Conservation (phyloP, 2,329 filamentous ascomycete species). For the Fusarium poae region DNA sequence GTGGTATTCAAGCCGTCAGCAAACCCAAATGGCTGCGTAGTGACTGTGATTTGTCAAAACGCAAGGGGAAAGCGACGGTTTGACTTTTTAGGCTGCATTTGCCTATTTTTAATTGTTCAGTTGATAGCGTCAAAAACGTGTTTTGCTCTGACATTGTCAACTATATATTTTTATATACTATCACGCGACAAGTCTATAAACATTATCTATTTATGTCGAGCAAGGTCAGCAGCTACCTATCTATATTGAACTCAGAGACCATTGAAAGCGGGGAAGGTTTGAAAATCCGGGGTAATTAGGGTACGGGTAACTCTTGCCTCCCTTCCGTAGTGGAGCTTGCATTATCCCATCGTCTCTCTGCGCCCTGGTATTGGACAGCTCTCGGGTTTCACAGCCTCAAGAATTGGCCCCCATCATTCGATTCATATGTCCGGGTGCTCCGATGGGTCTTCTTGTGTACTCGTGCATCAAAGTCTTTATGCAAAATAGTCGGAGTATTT, state of each 20-base stretch:
- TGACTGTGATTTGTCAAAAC: slow-evolving; percentile 42
- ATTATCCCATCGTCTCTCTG: slow-evolving; percentile 13
- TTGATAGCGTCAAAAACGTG: neutral
- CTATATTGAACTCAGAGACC: slow-evolving; percentile 24
- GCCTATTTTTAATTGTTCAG: slow-evolving; percentile 1
- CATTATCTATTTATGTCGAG: slow-evolving; percentile 11
- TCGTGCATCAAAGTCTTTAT: neutral
- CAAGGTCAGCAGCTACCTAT: slow-evolving; percentile 5
- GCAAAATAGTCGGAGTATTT: slow-evolving; percentile 5
- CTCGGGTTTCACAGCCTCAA: slow-evolving; percentile 20
- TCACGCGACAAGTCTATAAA: slow-evolving; percentile 28
- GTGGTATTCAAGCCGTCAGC: slow-evolving; percentile 38
- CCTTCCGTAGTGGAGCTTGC: slow-evolving; percentile 43
- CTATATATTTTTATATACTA: neutral
- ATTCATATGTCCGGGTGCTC: slow-evolving; percentile 33
- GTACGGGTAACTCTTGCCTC: slow-evolving; percentile 39
- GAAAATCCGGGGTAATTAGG: slow-evolving; percentile 51
- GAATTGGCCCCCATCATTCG: slow-evolving; percentile 28
- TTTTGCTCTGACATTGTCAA: neutral
- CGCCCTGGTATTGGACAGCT: slow-evolving; percentile 15
- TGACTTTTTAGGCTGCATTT: slow-evolving; percentile 9
- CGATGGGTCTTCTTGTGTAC: slow-evolving; percentile 16
- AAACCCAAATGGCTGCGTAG: slow-evolving; percentile 31
- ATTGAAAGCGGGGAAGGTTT: slow-evolving; percentile 35
- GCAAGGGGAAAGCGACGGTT: slow-evolving; percentile 27